Percentiles rank a stretch among this genome's conserved stretches.
These are phyloP conservation scores for Mediolabrus comicus DNA, from an alignment of 108 stramenopile species.

Conservation along the genomic window DNA sequence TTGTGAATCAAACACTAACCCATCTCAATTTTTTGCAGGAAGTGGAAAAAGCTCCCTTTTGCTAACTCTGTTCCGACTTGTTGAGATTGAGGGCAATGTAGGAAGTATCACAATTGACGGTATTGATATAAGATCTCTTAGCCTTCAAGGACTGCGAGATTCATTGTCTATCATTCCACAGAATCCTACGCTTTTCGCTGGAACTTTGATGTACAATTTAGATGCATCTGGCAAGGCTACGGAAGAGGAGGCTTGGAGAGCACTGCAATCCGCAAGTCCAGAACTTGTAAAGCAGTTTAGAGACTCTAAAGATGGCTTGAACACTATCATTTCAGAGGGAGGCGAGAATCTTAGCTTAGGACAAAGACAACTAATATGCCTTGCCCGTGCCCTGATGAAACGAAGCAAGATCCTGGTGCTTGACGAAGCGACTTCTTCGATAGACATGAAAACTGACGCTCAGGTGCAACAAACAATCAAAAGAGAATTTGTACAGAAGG, in stretches of 20 bases:
- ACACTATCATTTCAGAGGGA: slow-evolving; percentile 69
- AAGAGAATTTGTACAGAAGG: slow-evolving; percentile 75
- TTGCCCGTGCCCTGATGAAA: slow-evolving; percentile 88
- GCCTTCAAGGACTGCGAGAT: slow-evolving; percentile 74
- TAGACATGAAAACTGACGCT: slow-evolving; percentile 76
- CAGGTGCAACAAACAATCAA: slow-evolving; percentile 75
- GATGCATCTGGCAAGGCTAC: slow-evolving; percentile 74
- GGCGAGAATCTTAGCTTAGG: slow-evolving; percentile 89
- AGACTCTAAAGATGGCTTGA: slow-evolving; percentile 41
- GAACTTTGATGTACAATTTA: slow-evolving; percentile 86
- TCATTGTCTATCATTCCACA: slow-evolving; percentile 93
- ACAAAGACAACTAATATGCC: slow-evolving; percentile 88
- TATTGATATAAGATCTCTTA: slow-evolving; percentile 81
- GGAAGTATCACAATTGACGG: slow-evolving; percentile 90
- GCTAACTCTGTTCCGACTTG: slow-evolving; percentile 86
- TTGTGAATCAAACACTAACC: neutral
- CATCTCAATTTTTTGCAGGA: slow-evolving; percentile 19
- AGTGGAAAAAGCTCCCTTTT: slow-evolving; percentile 87
- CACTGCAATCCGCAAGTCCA: slow-evolving; percentile 78
- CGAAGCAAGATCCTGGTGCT: slow-evolving; percentile 79
- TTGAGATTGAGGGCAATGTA: slow-evolving; percentile 63
- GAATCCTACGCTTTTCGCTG: slow-evolving; percentile 92
- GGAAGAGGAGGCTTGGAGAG: slow-evolving; percentile 71
- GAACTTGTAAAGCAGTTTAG: slow-evolving; percentile 60
- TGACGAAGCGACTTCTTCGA: slow-evolving; percentile 85